Conservation (phyloP, 2,329 filamentous ascomycete genomes). For the Cytospora piceae region DNA sequence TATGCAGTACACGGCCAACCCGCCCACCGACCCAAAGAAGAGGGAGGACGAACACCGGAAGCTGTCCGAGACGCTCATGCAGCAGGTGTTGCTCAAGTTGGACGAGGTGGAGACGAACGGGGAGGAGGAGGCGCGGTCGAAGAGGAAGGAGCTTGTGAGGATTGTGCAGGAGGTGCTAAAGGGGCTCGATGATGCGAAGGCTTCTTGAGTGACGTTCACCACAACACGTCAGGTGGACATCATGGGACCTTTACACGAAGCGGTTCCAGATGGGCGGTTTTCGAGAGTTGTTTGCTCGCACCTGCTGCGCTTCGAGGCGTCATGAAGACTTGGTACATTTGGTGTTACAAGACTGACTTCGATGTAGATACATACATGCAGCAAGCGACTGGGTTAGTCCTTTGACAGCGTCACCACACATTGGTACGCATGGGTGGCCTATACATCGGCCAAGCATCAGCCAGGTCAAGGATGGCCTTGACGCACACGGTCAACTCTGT, state of each 20-base stretch:
- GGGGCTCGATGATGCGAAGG: slow-evolving; percentile 58
- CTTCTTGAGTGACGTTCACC: background rate
- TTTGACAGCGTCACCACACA: background rate
- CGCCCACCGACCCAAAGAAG: slow-evolving; percentile 70
- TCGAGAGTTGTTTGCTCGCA: background rate
- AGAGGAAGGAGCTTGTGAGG: slow-evolving; percentile 73
- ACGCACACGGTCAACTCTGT: background rate
- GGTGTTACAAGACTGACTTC: background rate
- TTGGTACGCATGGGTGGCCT: background rate
- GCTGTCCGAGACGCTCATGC: slow-evolving; percentile 75
- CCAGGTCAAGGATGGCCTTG: background rate
- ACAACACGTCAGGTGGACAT: background rate
- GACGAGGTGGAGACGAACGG: slow-evolving; percentile 77
- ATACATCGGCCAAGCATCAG: background rate
- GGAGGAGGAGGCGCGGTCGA: slow-evolving; percentile 64
- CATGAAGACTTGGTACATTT: background rate
- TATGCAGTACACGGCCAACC: slow-evolving; percentile 61
- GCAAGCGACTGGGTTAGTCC: background rate
- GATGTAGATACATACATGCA: background rate
- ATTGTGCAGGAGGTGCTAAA: slow-evolving; percentile 70
- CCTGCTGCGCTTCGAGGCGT: background rate
- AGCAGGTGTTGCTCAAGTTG: slow-evolving; percentile 75
- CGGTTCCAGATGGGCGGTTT: background rate
- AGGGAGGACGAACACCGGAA: slow-evolving; percentile 74
- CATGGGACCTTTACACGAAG: background rate